Evolutionary conservation across 768 basidiomycete genomes (phyloP), one percentile per base, ranked within the genome.

Genomic region (Serendipita vermifera): DNA sequence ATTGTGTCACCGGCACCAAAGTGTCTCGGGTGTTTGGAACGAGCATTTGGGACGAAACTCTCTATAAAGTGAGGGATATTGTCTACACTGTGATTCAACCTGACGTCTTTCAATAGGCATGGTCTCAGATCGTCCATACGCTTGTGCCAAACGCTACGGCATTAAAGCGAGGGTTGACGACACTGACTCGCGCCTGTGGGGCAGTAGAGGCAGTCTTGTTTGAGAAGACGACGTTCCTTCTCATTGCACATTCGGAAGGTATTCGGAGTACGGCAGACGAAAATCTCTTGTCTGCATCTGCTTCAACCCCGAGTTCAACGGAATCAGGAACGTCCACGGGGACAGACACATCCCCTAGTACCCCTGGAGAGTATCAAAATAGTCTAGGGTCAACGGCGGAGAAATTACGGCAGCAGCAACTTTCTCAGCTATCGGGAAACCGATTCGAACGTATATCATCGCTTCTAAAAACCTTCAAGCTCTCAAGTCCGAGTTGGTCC

Each of bases 91-190:
- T n/a, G 0, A 36, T 57, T 35, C 31, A 46, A 46, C 56, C 56
- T 48, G 33, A 57, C 54, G 46, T 33, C 5, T 24, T 26, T 55
- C 20, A 43, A 7, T 56, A 98, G 94, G 96, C 96, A 17, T 98
- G 96, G 96, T 98, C 96, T 20, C 83, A 82, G 60, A 96, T 99
- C 59, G 92, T 99, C 14, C 90, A 96, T 65, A 91, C 90, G 14
- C 76, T 99, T 62, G 94, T 97, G 57, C 96, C 96, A 3, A 97
- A 98, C 61, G 89, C 89, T 33, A 72, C 81, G n/a, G 81, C 90
- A 40, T 83, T 99, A 36, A 82, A 85, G 2, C 82, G 77, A 60
- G 92, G 98, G 62, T 79, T 99, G 15, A 78, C 82, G 5, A 87
- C 82, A 51, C 86, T 98, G 58, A 87, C 92, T 13, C 76, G 81